phyloP scores from a whole-genome alignment of 2,329 filamentous ascomycete genomes.

The Thelonectria olida region DNA sequence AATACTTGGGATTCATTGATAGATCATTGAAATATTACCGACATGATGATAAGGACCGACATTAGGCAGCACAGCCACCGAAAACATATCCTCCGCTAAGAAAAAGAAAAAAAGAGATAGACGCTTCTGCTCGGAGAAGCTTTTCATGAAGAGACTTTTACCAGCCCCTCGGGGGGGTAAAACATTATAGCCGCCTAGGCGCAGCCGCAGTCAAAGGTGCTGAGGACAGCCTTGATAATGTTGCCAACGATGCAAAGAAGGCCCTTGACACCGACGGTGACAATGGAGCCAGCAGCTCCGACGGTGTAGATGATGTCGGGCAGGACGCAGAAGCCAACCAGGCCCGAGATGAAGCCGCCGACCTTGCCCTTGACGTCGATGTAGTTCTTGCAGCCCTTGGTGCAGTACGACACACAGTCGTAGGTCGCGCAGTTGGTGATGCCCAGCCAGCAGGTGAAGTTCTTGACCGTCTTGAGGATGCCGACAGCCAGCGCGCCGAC shows the following conservation, averaged over 20 bases:
- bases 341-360: conserved; percentile 41
- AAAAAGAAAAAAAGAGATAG: not conserved
- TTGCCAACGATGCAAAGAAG: conserved; percentile 47
- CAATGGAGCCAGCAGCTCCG: conserved; percentile 37
- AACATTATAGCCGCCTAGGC: conserved; percentile 23
- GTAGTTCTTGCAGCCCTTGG: conserved; percentile 51
- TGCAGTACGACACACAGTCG: conserved; percentile 51
- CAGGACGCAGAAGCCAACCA: conserved; percentile 46
- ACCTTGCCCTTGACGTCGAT: conserved; percentile 44
- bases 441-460: conserved; percentile 43
- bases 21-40: conserved; percentile 9
- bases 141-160: not conserved
- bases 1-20: conserved; percentile 1
- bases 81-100: conserved; percentile 4
- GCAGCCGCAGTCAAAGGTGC: conserved; percentile 47
- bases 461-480: conserved; percentile 36
- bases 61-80: not conserved
- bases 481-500: conserved; percentile 38
- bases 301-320: conserved; percentile 43
- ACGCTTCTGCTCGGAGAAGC: not conserved
- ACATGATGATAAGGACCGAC: conserved; percentile 6
- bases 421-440: conserved; percentile 43
- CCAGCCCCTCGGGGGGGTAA: not conserved
- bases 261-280: conserved; percentile 40
- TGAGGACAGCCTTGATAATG: conserved; percentile 41